Base-by-base conservation (phyloP, 495 filamentous ascomycete species). In the Margaritispora aquatica region DNA sequence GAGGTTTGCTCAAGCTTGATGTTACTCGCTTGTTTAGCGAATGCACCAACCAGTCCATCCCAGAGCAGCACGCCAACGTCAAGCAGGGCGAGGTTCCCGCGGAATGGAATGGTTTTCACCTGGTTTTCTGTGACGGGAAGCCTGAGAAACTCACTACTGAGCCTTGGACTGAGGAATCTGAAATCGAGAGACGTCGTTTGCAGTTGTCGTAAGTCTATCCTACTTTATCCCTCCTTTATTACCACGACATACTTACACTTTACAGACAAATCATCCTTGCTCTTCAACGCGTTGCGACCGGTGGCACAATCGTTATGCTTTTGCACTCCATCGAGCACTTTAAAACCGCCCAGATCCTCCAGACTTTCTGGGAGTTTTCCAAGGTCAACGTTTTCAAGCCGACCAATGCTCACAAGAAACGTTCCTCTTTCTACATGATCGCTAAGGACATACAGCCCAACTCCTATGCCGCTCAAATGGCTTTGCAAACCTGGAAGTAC, bases 121-220 rank as follows among this genome's bases (percentile, higher is more conserved):
- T 85, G 1, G 70, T 80, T 13, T 66, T 87, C 38, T 85, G 80
- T 65, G 81, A 85, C 59, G 81, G 82, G 0, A 76, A 34, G 77
- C 81, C 1, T 68, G 83, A 15, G 65, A 81, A 17, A 75, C 64
- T 0, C 81, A 85, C 22, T 23, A 64, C 38, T 64, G 77, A 20
- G 69, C 60, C 20, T 27, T 54, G 19, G 75, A 80, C 63, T 66
- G 76, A 20, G 69, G 77, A 55, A 23, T 34, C 29, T 5, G 29
- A 34, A 13, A 34, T 34, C 13, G 29, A 34, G 29, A 5, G 29
- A 5, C 29, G 29, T 34, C 29, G 29, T 5, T 34, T 34, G 29
- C 5, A 13, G 5, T 34, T 34, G 29, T 34, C 29, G 29, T 34
- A 13, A 34, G 29, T 34, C 5, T 13, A 5, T 34, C 5, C 29